Base-by-base conservation (phyloP, 73 alveolate genomes). In the Paramecium biaurelia region DNA sequence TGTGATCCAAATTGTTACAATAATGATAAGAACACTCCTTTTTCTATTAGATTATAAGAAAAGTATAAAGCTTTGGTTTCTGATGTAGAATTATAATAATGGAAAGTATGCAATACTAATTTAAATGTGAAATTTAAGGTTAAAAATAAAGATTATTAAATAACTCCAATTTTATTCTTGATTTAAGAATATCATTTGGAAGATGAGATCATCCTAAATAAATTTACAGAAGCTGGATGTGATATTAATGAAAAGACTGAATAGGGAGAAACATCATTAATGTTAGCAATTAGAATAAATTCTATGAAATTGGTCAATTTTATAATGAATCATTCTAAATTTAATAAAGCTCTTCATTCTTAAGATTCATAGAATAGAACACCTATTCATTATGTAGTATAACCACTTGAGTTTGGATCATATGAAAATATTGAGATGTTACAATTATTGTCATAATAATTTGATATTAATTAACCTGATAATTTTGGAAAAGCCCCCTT, bases 361-460 rank as follows among this genome's bases (percentile, higher is more conserved):
- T 63, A 41, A 37, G 99, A 98, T 93, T 47, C 79, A 32, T 28
- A 94, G 18, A 97, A 97, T 0, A 96, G 94, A 89, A 92, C 97
- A 35, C 95, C 95, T 12, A 95, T 93, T 30, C 98, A 96, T 92
- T 93, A 92, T 58, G 93, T 95, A 24, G 97, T 98, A 7, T 87
- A 96, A 47, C 98, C 99, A 14, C 89, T 95, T 34, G 92, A 92
- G 32, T 97, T 89, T 89, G 99, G 99, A 41, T 96, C 99, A 53
- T 98, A 86, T 96, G 99, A 98, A 92, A 98, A 98, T 85, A 70
- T 79, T 26, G 95, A 97, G 85, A 93, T 98, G 92, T 92, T 98
- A 57, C 92, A 94, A 43, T 8, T 26, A 4, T 47, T 79, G 28
- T 24, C 56, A 20, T 43, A 79, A 45, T 7, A 24, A 18, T 79